Percentiles rank a stretch among this genome's conserved stretches.
These are phyloP conservation scores for Phalaenopsis equestris DNA, from an alignment of 106 monocot genomes.

Conservation along the genomic window DNA sequence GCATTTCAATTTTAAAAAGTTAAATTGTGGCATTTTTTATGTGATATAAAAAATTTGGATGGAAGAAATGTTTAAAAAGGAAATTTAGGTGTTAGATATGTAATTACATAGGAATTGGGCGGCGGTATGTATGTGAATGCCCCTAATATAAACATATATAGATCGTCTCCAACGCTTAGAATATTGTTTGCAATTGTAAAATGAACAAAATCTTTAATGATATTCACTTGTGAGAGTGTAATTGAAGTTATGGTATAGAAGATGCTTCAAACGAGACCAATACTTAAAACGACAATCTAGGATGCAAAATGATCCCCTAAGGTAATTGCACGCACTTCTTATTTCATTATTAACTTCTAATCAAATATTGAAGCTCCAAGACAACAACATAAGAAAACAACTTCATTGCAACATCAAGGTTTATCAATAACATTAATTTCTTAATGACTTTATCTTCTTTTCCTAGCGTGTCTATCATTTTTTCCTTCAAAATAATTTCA, in stretches of 20 bases:
- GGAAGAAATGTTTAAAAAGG: no score
- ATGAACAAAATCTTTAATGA: background rate
- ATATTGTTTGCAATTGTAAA: background rate
- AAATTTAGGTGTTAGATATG: no score
- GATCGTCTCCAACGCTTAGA: background rate
- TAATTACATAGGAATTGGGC: no score
- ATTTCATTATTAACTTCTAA: background rate
- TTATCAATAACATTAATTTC: background rate
- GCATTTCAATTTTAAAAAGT: no score
- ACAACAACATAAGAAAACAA: background rate
- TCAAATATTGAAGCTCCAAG: background rate
- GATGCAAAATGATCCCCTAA: background rate
- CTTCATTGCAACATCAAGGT: background rate
- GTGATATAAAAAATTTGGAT: no score
- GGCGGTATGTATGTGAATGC: no score
- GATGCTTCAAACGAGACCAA: background rate
- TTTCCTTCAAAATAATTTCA: background rate
- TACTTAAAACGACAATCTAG: background rate
- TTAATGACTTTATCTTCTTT: background rate
- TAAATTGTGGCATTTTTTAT: no score
- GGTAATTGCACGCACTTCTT: background rate
- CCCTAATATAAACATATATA: background rate
- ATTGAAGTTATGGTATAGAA: background rate
- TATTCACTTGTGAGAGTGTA: background rate
- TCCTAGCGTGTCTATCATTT: background rate